Base-by-base conservation (phyloP, 306 rosid genomes). In the Clitoria ternatea region DNA sequence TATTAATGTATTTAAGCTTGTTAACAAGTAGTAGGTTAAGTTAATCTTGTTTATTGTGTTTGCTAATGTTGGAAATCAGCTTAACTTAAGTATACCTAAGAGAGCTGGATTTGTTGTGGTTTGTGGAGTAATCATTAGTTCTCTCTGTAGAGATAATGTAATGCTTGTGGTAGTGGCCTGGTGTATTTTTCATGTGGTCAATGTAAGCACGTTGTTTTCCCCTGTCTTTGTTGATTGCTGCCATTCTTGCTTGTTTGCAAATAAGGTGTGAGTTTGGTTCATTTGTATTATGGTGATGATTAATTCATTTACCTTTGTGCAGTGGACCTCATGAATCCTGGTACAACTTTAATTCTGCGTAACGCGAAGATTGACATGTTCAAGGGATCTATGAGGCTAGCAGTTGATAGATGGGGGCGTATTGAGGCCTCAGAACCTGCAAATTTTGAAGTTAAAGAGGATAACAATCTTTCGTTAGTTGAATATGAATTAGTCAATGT, bases 361-460 rank as follows among this genome's bases (percentile, higher is more conserved):
- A 92, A 92, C 72, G 96, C 97, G 1, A 92, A 85, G 92, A 89
- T 92, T 49, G 97, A 87, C 89, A 87, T 92, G 97, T 92, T 92
- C 78, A 92, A 92, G 77, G 97, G 96, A 27, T 89, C 97, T 0
- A 89, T 92, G 97, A 92, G 96, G 89, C 85, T 89, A 53, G 97
- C 89, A 0, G 97, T 89, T 60, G 96, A 89, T 79, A 89, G 84
- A 81, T 89, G 96, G 97, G 97, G 97, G 5, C 96, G 93, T 33
- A 71, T 87, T 61, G 97, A 91, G 82, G 87, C 50, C 10, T 54
- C 93, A 0, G 96, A 89, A 61, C 91, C 96, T 9, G 93, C 88
- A 48, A 23, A 65, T 27, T 89, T 91, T 70, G 87, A 82, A 65
- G 96, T 89, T 61, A 87, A 78, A 82, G 97, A 87, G 77, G 90